Conservation (phyloP, 2,329 filamentous ascomycete genomes). For the Biscogniauxia sp. region DNA sequence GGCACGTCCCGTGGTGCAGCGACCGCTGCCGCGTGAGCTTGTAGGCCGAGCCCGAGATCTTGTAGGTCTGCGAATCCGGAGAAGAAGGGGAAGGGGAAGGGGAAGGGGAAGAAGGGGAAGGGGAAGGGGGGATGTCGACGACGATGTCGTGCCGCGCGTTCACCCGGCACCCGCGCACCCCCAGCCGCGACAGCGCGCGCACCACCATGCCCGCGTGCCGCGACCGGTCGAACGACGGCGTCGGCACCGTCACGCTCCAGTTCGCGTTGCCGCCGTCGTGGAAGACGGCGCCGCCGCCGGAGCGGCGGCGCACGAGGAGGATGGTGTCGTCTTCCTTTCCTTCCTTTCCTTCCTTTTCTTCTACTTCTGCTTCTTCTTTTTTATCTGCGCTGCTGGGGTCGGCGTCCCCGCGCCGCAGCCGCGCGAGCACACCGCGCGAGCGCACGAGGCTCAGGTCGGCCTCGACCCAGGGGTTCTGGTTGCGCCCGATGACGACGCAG, state of each 20-base stretch:
- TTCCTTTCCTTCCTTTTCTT: no score
- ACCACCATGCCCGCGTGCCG: constrained; percentile 92
- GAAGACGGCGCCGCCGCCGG: constrained; percentile 89
- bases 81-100: not conserved
- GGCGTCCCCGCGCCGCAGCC: constrained; percentile 1
- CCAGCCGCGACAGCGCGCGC: constrained; percentile 66
- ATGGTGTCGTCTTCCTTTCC: constrained; percentile 34
- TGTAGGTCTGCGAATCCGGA: constrained; percentile 47
- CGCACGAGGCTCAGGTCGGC: constrained; percentile 67
- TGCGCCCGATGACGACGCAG: constrained; percentile 87
- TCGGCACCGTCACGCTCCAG: constrained; percentile 86
- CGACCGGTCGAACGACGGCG: constrained; percentile 71
- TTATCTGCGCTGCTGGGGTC: no score
- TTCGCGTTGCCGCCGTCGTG: constrained; percentile 94
- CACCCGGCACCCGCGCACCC: constrained; percentile 61
- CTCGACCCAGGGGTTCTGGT: constrained; percentile 97
- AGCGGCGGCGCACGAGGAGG: constrained; percentile 75
- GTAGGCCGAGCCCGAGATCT: constrained; percentile 92
- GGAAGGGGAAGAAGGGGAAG: not conserved
- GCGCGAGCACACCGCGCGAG: constrained; percentile 13
- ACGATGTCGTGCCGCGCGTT: constrained; percentile 95
- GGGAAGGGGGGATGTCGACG: constrained; percentile 17
- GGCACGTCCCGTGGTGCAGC: constrained; percentile 89
- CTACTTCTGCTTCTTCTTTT: no score
- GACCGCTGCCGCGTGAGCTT: constrained; percentile 81